Evolutionary conservation across 129 eudicot genomes (phyloP).

Genomic region (Cynara cardunculus): DNA sequence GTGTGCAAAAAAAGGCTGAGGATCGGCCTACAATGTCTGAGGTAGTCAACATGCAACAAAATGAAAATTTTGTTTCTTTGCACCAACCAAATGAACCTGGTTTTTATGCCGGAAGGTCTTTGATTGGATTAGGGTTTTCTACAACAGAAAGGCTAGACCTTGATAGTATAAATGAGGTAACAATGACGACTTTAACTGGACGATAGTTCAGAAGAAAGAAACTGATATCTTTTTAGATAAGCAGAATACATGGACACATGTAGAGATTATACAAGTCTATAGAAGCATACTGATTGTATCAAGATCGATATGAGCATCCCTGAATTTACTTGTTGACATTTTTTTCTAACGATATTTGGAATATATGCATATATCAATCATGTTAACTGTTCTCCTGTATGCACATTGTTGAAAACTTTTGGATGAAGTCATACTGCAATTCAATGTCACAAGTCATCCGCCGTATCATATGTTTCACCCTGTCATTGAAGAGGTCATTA

Average conservation of each 20-base stretch:
- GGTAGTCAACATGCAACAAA: conserved; percentile 36
- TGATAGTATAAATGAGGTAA: conserved; percentile 35
- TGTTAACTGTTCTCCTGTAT: background rate
- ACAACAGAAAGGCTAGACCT: conserved; percentile 19
- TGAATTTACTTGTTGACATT: background rate
- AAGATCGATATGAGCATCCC: conserved; percentile 23
- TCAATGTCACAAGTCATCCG: background rate
- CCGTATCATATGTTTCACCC: background rate
- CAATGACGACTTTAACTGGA: conserved; percentile 34
- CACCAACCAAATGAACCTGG: conserved; percentile 47
- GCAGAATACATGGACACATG: conserved; percentile 2
- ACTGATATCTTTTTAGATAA: background rate
- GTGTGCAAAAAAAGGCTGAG: conserved; percentile 45
- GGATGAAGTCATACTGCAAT: background rate
- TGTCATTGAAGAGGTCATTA: background rate
- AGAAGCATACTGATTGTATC: background rate
- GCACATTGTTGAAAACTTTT: background rate
- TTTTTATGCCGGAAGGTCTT: conserved; percentile 32
- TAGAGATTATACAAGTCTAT: conserved; percentile 11
- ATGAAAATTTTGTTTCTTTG: conserved; percentile 21
- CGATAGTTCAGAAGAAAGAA: conserved; percentile 15
- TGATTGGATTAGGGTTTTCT: conserved; percentile 31
- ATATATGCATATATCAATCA: conserved; percentile 26
- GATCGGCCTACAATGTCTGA: conserved; percentile 46
- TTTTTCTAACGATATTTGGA: background rate